phyloP scores from a whole-genome alignment of 2,329 filamentous ascomycete genomes.

The Pezicula carpinea region DNA sequence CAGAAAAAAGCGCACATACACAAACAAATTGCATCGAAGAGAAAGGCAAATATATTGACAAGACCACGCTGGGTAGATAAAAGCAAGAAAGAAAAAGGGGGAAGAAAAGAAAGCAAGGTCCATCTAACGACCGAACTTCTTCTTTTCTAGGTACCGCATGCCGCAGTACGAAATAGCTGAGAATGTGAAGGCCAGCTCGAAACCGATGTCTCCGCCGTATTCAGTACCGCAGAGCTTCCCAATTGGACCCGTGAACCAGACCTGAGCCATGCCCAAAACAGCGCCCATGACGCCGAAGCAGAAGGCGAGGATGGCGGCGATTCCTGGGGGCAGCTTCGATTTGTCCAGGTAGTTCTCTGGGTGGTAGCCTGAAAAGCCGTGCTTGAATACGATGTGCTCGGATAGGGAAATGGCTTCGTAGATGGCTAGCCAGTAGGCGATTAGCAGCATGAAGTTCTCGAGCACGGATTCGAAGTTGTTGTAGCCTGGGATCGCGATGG shows the following conservation, averaged over 20 bases:
- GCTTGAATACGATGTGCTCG: constrained; percentile 66
- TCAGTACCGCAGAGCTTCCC: constrained; percentile 37
- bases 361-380: constrained; percentile 55
- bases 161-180: constrained; percentile 45
- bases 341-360: constrained; percentile 54
- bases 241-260: constrained; percentile 65
- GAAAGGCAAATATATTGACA: no score
- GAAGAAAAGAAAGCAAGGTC: not conserved
- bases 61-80: no score
- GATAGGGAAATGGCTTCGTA: constrained; percentile 62
- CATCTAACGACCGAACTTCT: constrained; percentile 34
- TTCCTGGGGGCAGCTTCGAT: constrained; percentile 53
- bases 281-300: constrained; percentile 60
- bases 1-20: no score
- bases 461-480: constrained; percentile 58
- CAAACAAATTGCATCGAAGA: no score
- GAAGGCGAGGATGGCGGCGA: constrained; percentile 61
- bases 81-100: not conserved
- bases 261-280: constrained; percentile 65
- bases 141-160: constrained; percentile 37
- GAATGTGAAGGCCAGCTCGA: constrained; percentile 64
- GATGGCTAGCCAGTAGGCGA: constrained; percentile 71
- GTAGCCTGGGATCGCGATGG: constrained; percentile 67
- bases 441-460: constrained; percentile 66
- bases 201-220: constrained; percentile 52